Base-by-base conservation (phyloP, 176 grass and related monocot genomes). In the Triticum turgidum region DNA sequence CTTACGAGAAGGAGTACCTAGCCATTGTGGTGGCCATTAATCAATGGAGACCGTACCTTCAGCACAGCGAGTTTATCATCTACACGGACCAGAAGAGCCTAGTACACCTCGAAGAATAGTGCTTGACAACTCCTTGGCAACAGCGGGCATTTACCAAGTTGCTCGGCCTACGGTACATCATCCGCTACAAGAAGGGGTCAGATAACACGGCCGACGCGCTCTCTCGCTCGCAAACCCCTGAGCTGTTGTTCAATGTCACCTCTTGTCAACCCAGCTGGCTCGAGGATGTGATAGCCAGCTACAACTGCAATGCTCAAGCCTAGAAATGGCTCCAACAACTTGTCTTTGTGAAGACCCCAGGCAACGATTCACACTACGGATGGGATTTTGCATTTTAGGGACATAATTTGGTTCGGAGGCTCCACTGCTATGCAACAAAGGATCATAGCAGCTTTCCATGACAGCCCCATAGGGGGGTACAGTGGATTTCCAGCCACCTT, bases 61-160 rank as follows among this genome's bases (percentile, higher is more conserved):
- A 73, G 2, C 0, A 7, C 4, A 7, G 0, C 0, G 70, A 24
- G 5, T 22, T 73, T 6, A 0, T 12, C 9, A 13, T 73, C 4
- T 21, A 11, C 5, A 45, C 70, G 0, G 39, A 73, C 6, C 70
- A 73, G 2, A 65, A 65, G 25, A 66, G 64, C 12, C 5, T 17
- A 0, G 7, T 66, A 1, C 13, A 66, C 5, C 29, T 66, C 14
- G 2, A 29, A 7, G 64, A 66, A 6, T 27, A 66, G 7, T 13
- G 11, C 1, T 5, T 66, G 0, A 2, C 11, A 2, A 66, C 12
- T n/a, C 56, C 56, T 2, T 59, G 56, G 56, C 2, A 59, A 0
- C 20, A n/a, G 2, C 6, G 20, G 6, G 56, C 7, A 1, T 59
- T n/a, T 20, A 59, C 20, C 1, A 59, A 59, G 8, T 7, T 59